Conservation (phyloP, 2,329 filamentous ascomycete species). For the Trichoderma simmonsii region DNA sequence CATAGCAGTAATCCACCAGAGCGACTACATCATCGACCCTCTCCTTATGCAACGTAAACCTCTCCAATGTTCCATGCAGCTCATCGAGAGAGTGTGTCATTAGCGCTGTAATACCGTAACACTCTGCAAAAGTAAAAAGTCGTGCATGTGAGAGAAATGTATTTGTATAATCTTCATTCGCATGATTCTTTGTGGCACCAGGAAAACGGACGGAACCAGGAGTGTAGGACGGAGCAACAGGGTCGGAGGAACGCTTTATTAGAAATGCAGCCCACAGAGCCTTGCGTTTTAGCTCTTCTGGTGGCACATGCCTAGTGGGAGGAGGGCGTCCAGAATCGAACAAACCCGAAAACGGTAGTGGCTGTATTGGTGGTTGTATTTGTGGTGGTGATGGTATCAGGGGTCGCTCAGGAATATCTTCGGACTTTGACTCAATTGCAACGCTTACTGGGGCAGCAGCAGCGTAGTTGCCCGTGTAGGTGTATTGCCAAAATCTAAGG, state of each 20-base stretch:
- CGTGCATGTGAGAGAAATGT: constrained; percentile 15
- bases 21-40: constrained; percentile 9
- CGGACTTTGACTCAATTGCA: too few species aligned
- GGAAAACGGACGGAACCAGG: not conserved
- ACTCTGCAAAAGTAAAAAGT: constrained; percentile 21
- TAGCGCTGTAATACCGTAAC: constrained; percentile 15
- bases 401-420: too few species aligned
- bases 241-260: not conserved
- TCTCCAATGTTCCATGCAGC: constrained; percentile 9
- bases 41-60: not conserved
- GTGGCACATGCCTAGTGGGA: too few species aligned
- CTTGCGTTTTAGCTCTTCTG: not conserved
- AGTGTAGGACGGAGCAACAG: not conserved
- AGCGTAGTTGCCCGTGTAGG: constrained; percentile 19
- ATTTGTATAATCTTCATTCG: not conserved
- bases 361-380: not conserved
- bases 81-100: constrained; percentile 15
- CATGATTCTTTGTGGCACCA: not conserved
- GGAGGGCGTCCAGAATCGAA: not conserved
- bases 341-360: not conserved
- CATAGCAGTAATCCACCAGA: constrained; percentile 18
- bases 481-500: constrained; percentile 19
- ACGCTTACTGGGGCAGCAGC: not conserved
- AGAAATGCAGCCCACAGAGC: not conserved
- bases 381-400: too few species aligned